phyloP scores from a whole-genome alignment of 495 filamentous ascomycete species.

The Massariosphaeria phaeospora region DNA sequence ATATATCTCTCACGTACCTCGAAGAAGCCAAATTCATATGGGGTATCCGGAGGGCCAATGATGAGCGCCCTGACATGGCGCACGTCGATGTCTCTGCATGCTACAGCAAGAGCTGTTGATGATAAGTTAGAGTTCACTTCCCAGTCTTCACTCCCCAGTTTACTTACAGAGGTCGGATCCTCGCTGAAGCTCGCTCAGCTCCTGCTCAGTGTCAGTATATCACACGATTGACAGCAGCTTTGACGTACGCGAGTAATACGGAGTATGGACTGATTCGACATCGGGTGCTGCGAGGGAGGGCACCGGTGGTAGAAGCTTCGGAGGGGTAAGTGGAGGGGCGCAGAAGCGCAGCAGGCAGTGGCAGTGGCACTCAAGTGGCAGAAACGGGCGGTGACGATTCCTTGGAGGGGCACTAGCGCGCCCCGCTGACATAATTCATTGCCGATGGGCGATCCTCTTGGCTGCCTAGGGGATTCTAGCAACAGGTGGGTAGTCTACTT shows the following conservation, averaged over 20 bases:
- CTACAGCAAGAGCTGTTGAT: slow-evolving; percentile 74
- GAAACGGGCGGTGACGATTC: not conserved
- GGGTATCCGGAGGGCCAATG: slow-evolving; percentile 88
- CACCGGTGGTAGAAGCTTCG: not conserved
- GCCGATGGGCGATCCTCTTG: too few species aligned
- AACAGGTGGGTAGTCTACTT: too few species aligned
- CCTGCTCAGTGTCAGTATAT: slow-evolving; percentile 47
- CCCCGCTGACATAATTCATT: too few species aligned
- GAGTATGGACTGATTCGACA: slow-evolving; percentile 81
- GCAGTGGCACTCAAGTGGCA: not conserved
- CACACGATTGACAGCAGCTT: slow-evolving; percentile 11
- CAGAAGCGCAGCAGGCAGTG: not conserved
- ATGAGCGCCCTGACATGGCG: slow-evolving; percentile 84
- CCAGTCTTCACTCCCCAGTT: too few species aligned
- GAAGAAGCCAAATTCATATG: slow-evolving; percentile 96
- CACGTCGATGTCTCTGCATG: slow-evolving; percentile 79
- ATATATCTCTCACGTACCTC: slow-evolving; percentile 53
- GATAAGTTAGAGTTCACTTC: slow-evolving; percentile 15
- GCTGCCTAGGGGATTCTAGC: too few species aligned
- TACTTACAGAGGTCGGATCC: slow-evolving; percentile 72
- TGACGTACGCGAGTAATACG: slow-evolving; percentile 71
- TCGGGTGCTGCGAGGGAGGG: slow-evolving; percentile 34
- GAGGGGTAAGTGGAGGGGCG: not conserved
- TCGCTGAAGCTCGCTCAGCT: slow-evolving; percentile 77
- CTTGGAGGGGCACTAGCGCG: too few species aligned